Percentiles rank a stretch among this genome's conserved stretches.
phyloP scores from a whole-genome alignment of 768 basidiomycete genomes.

The Cystofilobasidium macerans region DNA sequence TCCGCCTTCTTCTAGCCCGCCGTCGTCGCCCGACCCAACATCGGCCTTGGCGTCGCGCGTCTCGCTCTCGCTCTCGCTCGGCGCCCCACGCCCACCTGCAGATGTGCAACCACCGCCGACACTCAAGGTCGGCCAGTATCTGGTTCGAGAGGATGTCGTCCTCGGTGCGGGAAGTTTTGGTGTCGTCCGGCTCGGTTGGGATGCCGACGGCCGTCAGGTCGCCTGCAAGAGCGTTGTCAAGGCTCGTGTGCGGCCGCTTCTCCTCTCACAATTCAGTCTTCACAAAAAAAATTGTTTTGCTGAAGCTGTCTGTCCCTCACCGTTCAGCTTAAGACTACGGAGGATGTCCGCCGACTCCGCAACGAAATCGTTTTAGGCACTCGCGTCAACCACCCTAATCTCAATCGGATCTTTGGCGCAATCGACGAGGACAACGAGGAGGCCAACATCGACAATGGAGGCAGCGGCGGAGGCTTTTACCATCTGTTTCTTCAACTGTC shows the following conservation, averaged over 20 bases:
- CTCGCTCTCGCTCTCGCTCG: neutral
- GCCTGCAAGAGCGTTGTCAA: neutral
- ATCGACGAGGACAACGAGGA: neutral
- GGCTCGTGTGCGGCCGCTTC: neutral
- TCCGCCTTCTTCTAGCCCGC: neutral
- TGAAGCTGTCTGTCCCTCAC: too few species aligned
- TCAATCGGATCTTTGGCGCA: neutral
- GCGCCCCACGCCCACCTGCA: neutral
- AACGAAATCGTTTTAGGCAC: neutral
- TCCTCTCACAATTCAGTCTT: neutral
- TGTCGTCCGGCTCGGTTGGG: constrained; percentile 11
- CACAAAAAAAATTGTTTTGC: too few species aligned
- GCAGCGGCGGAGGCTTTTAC: too few species aligned
- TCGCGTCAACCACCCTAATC: neutral
- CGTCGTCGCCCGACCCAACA: neutral
- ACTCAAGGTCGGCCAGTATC: constrained; percentile 4
- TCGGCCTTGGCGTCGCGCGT: constrained; percentile 6
- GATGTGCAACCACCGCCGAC: neutral
- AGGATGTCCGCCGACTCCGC: neutral
- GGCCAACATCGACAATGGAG: too few species aligned
- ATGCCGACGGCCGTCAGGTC: neutral
- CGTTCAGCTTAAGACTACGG: neutral
- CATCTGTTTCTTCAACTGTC: neutral
- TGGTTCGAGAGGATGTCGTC: neutral
- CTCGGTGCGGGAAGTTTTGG: constrained; percentile 20